Conservation (phyloP, 371 early-diverging fungal species). For the Syncephalastrum contaminatum region DNA sequence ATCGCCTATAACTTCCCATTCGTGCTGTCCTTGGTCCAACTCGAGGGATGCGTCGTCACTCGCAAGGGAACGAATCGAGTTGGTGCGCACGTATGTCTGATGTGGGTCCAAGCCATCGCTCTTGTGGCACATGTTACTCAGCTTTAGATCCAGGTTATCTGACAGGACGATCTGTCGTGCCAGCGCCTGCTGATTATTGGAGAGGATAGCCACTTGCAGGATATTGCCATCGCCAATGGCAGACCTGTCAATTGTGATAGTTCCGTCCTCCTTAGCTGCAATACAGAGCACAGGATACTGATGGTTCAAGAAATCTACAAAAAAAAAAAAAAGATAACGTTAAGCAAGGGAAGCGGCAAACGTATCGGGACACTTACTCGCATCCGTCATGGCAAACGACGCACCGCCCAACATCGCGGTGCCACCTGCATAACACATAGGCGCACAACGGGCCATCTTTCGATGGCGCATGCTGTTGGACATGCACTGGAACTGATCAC, state of each 20-base stretch:
- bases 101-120: slow-evolving; percentile 9
- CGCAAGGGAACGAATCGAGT: slow-evolving; percentile 17
- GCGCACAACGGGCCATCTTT: too few relatives aligned
- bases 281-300: slow-evolving; percentile 17
- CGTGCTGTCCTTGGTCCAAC: slow-evolving; percentile 26
- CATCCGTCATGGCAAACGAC: too few relatives aligned
- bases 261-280: slow-evolving; percentile 15
- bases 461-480: too few relatives aligned
- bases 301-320: slow-evolving; percentile 25
- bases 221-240: slow-evolving; percentile 30
- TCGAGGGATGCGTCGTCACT: slow-evolving; percentile 3
- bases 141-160: slow-evolving; percentile 8
- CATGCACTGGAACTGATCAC: neutral
- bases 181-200: slow-evolving; percentile 27
- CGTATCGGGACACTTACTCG: too few relatives aligned
- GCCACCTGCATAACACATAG: too few relatives aligned
- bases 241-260: slow-evolving; percentile 18
- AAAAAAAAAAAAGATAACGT: too few relatives aligned
- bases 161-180: slow-evolving; percentile 16
- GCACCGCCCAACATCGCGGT: too few relatives aligned
- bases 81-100: slow-evolving; percentile 22
- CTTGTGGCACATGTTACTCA: slow-evolving; percentile 23
- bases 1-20: slow-evolving; percentile 40
- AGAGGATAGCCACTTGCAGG: slow-evolving; percentile 28
- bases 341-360: neutral